Evolutionary conservation across 2,329 filamentous ascomycete genomes (phyloP).

Genomic region (Aspergillus viridinutans): DNA sequence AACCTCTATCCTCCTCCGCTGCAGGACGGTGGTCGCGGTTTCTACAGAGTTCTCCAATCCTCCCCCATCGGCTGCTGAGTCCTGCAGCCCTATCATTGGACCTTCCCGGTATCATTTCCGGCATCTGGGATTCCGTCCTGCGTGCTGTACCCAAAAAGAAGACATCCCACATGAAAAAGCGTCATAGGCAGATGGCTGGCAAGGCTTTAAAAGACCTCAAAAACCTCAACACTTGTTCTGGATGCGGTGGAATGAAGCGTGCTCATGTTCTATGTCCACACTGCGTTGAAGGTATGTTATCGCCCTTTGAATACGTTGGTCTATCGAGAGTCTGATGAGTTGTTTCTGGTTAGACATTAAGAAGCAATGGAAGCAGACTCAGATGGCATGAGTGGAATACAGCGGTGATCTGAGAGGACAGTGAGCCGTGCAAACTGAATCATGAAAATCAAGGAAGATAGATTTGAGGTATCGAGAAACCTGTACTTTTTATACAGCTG

Average conservation of each 20-base stretch:
- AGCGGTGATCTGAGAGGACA: not conserved
- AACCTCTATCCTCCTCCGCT: slow-evolving; percentile 12
- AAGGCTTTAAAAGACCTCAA: slow-evolving; percentile 92
- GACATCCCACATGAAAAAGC: slow-evolving; percentile 93
- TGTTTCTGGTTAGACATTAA: slow-evolving; percentile 38
- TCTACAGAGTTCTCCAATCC: slow-evolving; percentile 46
- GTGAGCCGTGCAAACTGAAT: slow-evolving; percentile 1
- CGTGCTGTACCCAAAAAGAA: slow-evolving; percentile 97
- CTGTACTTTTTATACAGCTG: slow-evolving; percentile 22
- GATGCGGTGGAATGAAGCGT: slow-evolving; percentile 81
- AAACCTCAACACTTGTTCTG: slow-evolving; percentile 79
- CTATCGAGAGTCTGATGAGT: slow-evolving; percentile 1
- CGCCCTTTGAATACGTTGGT: not conserved
- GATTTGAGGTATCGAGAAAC: slow-evolving; percentile 7
- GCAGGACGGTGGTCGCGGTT: slow-evolving; percentile 31
- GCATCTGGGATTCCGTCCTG: slow-evolving; percentile 89
- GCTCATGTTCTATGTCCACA: slow-evolving; percentile 83
- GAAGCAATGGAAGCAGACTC: slow-evolving; percentile 40
- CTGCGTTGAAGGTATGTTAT: slow-evolving; percentile 71
- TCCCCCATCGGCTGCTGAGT: slow-evolving; percentile 54
- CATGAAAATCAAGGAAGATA: slow-evolving; percentile 1
- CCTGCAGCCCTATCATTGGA: slow-evolving; percentile 57
- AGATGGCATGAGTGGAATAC: slow-evolving; percentile 24
- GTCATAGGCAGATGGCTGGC: slow-evolving; percentile 88
- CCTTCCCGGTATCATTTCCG: slow-evolving; percentile 66